Base-by-base conservation (phyloP, 1,284 basidiomycete genomes). In the Fomitopsis betulina region DNA sequence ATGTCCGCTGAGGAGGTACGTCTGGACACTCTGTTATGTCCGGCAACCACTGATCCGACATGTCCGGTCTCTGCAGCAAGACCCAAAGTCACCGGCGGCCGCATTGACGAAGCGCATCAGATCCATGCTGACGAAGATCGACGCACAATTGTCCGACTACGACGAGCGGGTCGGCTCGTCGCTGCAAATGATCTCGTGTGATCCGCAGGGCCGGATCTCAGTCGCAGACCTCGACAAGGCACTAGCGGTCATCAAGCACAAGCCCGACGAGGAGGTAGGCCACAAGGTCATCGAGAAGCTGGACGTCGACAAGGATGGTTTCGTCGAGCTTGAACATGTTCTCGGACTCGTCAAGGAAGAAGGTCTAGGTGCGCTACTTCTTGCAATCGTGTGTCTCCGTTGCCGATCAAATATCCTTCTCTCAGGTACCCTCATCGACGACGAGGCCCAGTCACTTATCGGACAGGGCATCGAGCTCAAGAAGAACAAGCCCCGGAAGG, bases 241-340 rank as follows among this genome's bases (percentile, higher is more conserved):
- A 17, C 78, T 99, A 59, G 85, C 87, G 55, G 91, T 96, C 53
- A 98, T 98, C 79, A 93, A 93, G 76, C 97, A 99, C 75, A 85
- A 81, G 65, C 96, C 96, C 2, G 88, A 94, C 57, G 93, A 96
- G 59, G 92, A 95, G 62, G 86, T 93, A n/a, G 89, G 94, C 21
- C 87, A 93, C 63, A 86, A 85, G 53, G 85, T 99, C 42, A 87
- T 96, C 58, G 87, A 95, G 70, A 98, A 98, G 76, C 78, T 99
- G 65, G 97, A 99, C 71, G 91, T 93, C 5, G 96, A 99, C 75
- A 87, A 94, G 74, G 96, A 99, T 69, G 96, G 96, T 0, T 96
- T 89, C 67, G 94, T 98, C 21, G 91, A 94, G 72, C 76, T 93
- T 35, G 89, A 92, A 71, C 91, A 93, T 67, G 89, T 93, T 42